These are phyloP conservation scores for Globisporangium solare DNA, from an alignment of 352 stramenopile species.

Conservation along the genomic window DNA sequence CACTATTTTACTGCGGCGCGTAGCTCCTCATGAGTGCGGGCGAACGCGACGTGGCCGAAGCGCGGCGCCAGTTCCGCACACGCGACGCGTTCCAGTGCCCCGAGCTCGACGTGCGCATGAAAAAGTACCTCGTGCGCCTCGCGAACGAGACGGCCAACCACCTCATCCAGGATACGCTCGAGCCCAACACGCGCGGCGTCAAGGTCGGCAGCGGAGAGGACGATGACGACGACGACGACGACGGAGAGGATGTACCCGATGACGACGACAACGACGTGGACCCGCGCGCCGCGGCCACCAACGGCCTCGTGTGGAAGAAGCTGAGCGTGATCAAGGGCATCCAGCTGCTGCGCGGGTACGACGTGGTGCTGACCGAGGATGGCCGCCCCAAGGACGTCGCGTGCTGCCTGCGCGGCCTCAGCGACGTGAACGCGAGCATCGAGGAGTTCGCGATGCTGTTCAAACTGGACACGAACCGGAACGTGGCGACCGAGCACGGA, in stretches of 20 bases:
- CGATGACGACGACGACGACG: conserved; percentile 1
- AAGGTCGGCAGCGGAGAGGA: background rate
- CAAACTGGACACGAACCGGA: conserved; percentile 67
- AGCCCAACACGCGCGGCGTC: conserved; percentile 28
- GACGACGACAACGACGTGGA: conserved; percentile 9
- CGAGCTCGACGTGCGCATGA: conserved; percentile 66
- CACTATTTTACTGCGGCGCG: no score
- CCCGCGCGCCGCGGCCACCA: conserved; percentile 7
- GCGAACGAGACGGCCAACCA: conserved; percentile 81
- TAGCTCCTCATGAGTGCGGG: no score
- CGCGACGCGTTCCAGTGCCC: conserved; percentile 54
- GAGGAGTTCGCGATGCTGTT: conserved; percentile 83
- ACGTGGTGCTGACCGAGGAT: conserved; percentile 21
- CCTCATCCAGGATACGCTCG: conserved; percentile 67
- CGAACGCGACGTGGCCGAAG: background rate
- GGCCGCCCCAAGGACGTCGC: conserved; percentile 22
- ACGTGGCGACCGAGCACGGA: conserved; percentile 46
- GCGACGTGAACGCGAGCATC: conserved; percentile 72
- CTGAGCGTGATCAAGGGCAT: conserved; percentile 43
- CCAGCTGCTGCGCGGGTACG: conserved; percentile 45
- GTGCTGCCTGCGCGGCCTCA: conserved; percentile 60
- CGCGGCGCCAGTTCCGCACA: conserved; percentile 14
- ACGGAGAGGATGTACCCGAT: background rate
- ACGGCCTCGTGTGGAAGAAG: conserved; percentile 52
- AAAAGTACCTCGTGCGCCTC: conserved; percentile 71